Evolutionary conservation across 257 asterid species (phyloP).

Genomic region (Ocimum tenuiflorum): DNA sequence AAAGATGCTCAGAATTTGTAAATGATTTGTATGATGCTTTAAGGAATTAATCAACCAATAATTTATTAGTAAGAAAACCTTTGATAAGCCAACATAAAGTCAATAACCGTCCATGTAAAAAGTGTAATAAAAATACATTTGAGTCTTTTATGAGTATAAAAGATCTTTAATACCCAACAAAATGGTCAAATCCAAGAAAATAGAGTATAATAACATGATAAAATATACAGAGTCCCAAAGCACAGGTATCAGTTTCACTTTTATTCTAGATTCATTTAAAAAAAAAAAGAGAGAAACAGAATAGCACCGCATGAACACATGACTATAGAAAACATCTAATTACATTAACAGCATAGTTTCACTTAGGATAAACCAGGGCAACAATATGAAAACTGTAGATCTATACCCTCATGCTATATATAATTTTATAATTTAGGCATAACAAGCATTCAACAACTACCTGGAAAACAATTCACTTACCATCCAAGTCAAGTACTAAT

Average conservation of each 20-base stretch:
- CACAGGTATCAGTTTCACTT: not conserved
- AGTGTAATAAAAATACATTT: not conserved
- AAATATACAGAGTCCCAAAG: slow-evolving; percentile 4
- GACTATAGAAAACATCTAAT: not conserved
- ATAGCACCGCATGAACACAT: not conserved
- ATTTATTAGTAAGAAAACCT: not conserved
- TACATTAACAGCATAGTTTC: not conserved
- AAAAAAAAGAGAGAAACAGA: not conserved
- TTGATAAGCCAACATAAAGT: not conserved
- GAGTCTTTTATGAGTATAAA: not conserved
- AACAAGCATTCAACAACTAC: not conserved
- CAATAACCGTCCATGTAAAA: not conserved
- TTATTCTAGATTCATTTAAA: not conserved
- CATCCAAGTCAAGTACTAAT: slow-evolving; percentile 89
- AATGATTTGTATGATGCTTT: slow-evolving; percentile 11
- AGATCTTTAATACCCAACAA: not conserved
- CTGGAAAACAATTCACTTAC: slow-evolving; percentile 32
- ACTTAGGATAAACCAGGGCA: slow-evolving; percentile 9
- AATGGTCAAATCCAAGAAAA: not conserved
- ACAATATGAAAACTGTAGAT: not conserved
- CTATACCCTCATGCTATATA: not conserved
- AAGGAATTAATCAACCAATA: not conserved
- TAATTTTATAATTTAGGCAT: not conserved
- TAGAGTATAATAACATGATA: not conserved
- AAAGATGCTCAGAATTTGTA: slow-evolving; percentile 9